Conservation (phyloP, 1,284 basidiomycete species). For the Fomitiporia mediterranea region DNA sequence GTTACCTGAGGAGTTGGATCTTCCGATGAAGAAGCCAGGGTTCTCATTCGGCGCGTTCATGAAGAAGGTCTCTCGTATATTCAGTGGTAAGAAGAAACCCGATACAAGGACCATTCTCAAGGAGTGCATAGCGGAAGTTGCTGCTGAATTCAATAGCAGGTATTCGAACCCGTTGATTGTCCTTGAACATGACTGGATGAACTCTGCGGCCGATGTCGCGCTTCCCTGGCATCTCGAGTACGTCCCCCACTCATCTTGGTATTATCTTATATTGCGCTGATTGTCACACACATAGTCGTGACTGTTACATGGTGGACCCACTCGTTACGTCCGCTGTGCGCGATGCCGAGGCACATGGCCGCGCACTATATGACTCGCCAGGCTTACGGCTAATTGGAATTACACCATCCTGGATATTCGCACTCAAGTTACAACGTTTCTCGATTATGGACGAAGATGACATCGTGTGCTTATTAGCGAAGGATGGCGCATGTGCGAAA, state of each 20-base stretch:
- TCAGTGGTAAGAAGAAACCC: not conserved
- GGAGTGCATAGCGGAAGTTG: conserved; percentile 15
- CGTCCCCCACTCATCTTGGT: no score
- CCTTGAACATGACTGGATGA: conserved; percentile 17
- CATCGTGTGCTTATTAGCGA: conserved; percentile 4
- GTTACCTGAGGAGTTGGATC: conserved; percentile 14
- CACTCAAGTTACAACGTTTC: conserved; percentile 16
- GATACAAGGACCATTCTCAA: conserved; percentile 7
- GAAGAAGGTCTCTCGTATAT: not conserved
- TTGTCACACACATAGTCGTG: not conserved
- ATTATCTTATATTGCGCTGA: no score
- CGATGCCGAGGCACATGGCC: not conserved
- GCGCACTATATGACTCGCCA: conserved; percentile 11
- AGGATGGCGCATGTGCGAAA: not conserved
- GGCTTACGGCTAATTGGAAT: conserved; percentile 11
- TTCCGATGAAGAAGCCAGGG: not conserved
- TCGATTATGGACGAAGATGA: conserved; percentile 10
- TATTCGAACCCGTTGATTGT: conserved; percentile 1
- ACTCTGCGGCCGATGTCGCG: conserved; percentile 7
- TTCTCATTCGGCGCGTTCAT: not conserved
- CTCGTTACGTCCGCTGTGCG: conserved; percentile 13
- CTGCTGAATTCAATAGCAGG: conserved; percentile 9
- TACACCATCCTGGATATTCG: conserved; percentile 11
- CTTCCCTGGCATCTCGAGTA: conserved; percentile 18
- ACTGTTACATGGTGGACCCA: conserved; percentile 12